Evolutionary conservation across 495 filamentous ascomycete species (phyloP).

Genomic region (Patellaria atrata): DNA sequence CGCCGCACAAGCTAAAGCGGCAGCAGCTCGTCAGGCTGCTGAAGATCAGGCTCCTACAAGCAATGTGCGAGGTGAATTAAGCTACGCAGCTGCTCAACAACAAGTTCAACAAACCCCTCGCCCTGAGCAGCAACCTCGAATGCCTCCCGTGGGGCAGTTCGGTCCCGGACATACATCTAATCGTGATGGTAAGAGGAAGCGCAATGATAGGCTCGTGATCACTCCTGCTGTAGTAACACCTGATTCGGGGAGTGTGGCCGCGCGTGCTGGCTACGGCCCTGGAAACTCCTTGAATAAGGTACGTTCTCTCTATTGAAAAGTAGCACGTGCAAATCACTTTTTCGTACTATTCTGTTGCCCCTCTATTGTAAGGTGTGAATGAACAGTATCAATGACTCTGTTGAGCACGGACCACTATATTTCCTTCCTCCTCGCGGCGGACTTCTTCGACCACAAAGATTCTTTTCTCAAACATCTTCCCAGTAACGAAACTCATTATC

Average conservation of each 20-base stretch:
- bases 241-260: slow-evolving; percentile 22
- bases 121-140: slow-evolving; percentile 29
- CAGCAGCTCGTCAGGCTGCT: slow-evolving; percentile 46
- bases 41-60: slow-evolving; percentile 52
- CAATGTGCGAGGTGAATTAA: slow-evolving; percentile 41
- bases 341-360: no score
- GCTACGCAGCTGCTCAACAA: slow-evolving; percentile 29
- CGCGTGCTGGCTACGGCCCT: slow-evolving; percentile 21
- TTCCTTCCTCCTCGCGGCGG: no score
- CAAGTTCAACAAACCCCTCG: slow-evolving; percentile 29
- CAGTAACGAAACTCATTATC: no score
- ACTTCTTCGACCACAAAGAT: no score
- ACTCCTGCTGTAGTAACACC: slow-evolving; percentile 14
- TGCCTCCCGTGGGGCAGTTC: slow-evolving; percentile 88
- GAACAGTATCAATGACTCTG: no score
- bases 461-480: no score
- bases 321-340: no score
- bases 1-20: slow-evolving; percentile 73
- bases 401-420: no score
- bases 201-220: slow-evolving; percentile 27
- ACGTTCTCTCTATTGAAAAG: slow-evolving; percentile 1
- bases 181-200: slow-evolving; percentile 72
- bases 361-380: no score
- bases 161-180: slow-evolving; percentile 63
- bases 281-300: slow-evolving; percentile 43